Base-by-base conservation (phyloP, 2,329 filamentous ascomycete species). In the Botrytis sinoallii region DNA sequence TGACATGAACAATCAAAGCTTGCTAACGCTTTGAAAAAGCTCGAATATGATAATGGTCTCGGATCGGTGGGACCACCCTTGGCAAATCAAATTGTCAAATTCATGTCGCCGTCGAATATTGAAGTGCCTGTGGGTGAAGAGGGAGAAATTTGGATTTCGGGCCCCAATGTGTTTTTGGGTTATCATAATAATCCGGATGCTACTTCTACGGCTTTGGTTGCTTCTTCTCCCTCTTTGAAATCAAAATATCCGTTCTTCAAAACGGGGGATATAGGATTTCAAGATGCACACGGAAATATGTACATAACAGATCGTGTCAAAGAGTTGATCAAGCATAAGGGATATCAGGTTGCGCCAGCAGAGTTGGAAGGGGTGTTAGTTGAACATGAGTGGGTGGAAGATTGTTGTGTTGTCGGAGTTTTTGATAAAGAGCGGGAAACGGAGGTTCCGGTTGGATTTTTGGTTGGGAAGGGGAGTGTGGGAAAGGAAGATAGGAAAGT, bases 291-390 rank as follows among this genome's bases (percentile, higher is more conserved):
- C 69, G 92, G 92, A 64, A 93, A 96, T 79, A 92, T 96, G 79
- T 97, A 90, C 84, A 94, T 97, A 80, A 96, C 94, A 1, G 94
- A 97, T 80, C 91, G 94, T 14, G 85, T 93, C 55, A 93, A 93
- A 84, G 88, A 89, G 80, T 77, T 89, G 74, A 89, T 90, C 78
- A 86, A 87, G 77, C 86, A 86, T 76, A 86, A 92, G 82, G 90
- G 90, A 0, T 92, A 91, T 82, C 90, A 92, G 79, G 90, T 92
- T 5, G 85, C 90, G 0, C 90, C 90, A 0, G 90, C 90, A 3
- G 90, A 92, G 80, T 83, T 92, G 22, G 90, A 86, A 74, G 84
- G 84, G 38, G 73, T 85, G 6, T 78, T 86, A 1, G 77, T 85
- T 1, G 81, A 82, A n/a, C 82, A 85, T 78, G 67, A 76, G 7